Percentiles rank a stretch among this genome's conserved stretches.
phyloP scores from a whole-genome alignment of 2,329 filamentous ascomycete species.

The Aspergillus novoparasiticus region DNA sequence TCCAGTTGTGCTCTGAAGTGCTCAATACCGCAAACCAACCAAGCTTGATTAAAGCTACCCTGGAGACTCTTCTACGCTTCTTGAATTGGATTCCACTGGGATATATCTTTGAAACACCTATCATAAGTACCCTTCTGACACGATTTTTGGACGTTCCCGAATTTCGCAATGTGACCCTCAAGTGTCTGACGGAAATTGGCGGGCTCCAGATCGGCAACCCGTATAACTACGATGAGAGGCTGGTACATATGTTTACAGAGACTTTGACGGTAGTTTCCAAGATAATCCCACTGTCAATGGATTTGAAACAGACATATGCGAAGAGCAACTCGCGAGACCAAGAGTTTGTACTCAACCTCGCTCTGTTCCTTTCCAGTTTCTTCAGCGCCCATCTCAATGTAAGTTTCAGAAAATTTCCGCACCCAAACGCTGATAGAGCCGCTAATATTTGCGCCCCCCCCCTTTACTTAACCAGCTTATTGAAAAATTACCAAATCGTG shows the following conservation, averaged over 20 bases:
- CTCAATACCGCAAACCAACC: conserved; percentile 85
- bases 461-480: conserved; percentile 63
- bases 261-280: conserved; percentile 89
- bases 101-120: conserved; percentile 96
- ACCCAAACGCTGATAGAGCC: not conserved
- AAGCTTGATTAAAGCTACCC: conserved; percentile 90
- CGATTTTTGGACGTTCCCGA: conserved; percentile 91
- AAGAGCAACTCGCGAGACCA: conserved; percentile 91
- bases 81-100: conserved; percentile 99
- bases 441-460: conserved; percentile 1
- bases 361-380: conserved; percentile 95
- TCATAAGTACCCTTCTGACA: conserved; percentile 91
- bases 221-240: conserved; percentile 86
- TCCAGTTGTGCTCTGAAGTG: conserved; percentile 95
- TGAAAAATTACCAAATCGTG: conserved; percentile 91
- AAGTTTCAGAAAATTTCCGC: conserved; percentile 30
- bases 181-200: conserved; percentile 96
- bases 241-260: conserved; percentile 98
- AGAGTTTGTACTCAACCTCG: conserved; percentile 96
- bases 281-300: conserved; percentile 87
- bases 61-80: conserved; percentile 93
- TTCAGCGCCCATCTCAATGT: conserved; percentile 90
- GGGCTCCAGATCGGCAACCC: conserved; percentile 80
- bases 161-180: conserved; percentile 94
- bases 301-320: conserved; percentile 88